phyloP scores from a whole-genome alignment of 2,329 filamentous ascomycete genomes.

The Xylariaceae sp. region DNA sequence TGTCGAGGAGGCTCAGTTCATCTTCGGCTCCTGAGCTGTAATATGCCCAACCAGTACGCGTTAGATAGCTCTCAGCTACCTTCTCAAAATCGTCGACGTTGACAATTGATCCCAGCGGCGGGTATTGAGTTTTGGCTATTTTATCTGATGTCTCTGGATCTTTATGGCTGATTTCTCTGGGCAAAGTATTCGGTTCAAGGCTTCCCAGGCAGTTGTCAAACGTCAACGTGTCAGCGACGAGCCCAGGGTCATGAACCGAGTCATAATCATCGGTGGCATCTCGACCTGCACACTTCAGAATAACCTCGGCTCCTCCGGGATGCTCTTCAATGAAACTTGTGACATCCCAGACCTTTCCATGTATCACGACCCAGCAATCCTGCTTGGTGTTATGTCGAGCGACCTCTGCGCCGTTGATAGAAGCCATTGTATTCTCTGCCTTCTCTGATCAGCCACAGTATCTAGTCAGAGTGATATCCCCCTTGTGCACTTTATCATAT shows the following conservation, averaged over 20 bases:
- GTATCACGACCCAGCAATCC: conserved; percentile 64
- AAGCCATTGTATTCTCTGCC: conserved; percentile 1
- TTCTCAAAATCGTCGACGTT: conserved; percentile 46
- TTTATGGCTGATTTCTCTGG: not conserved
- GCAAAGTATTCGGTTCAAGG: conserved; percentile 34
- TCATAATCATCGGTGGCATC: conserved; percentile 51
- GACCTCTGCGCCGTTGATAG: conserved; percentile 5
- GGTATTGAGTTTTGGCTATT: conserved; percentile 8
- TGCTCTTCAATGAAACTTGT: conserved; percentile 35
- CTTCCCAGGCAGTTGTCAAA: conserved; percentile 43
- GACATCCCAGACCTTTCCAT: conserved; percentile 65
- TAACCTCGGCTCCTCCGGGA: conserved; percentile 36
- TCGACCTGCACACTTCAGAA: conserved; percentile 46
- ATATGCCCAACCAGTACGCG: conserved; percentile 49
- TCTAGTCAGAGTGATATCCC: too few relatives aligned
- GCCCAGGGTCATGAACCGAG: conserved; percentile 41
- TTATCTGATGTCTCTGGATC: not conserved
- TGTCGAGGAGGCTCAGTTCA: conserved; percentile 44
- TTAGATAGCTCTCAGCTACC: conserved; percentile 39
- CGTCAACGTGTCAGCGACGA: conserved; percentile 37
- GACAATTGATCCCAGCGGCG: conserved; percentile 41
- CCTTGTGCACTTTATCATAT: too few relatives aligned
- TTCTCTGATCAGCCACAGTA: too few relatives aligned
- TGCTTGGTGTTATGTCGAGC: conserved; percentile 40
- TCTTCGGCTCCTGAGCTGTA: conserved; percentile 52